Conservation (phyloP, 1,284 basidiomycete species). For the Boletus sp. region DNA sequence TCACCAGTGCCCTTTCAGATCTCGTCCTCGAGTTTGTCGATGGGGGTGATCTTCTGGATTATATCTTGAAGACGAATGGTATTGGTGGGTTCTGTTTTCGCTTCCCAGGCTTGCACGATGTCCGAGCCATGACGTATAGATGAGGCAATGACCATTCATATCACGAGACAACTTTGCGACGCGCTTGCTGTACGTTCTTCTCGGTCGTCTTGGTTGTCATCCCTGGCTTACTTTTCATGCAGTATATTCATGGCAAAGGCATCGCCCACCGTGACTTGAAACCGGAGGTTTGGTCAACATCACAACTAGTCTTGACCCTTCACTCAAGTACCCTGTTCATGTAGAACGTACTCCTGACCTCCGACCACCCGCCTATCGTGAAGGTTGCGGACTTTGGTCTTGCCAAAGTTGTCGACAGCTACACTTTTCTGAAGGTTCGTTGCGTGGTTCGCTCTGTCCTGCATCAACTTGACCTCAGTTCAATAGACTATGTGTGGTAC, state of each 20-base stretch:
- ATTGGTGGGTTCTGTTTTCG: constrained; percentile 48
- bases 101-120: not conserved
- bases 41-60: constrained; percentile 88
- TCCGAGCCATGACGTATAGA: constrained; percentile 36
- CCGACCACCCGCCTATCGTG: constrained; percentile 58
- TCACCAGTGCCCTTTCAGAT: constrained; percentile 40
- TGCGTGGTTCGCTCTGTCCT: not conserved
- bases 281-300: constrained; percentile 60
- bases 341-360: constrained; percentile 74
- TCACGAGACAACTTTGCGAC: constrained; percentile 74
- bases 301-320: not conserved
- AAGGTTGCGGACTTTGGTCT: constrained; percentile 94
- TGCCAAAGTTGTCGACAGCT: constrained; percentile 79
- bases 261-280: constrained; percentile 92
- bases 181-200: constrained; percentile 56
- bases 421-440: constrained; percentile 67
- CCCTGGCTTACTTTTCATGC: constrained; percentile 6
- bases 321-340: constrained; percentile 1
- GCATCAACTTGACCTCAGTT: constrained; percentile 9
- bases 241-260: constrained; percentile 75
- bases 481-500: constrained; percentile 85
- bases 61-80: constrained; percentile 60
- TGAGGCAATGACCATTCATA: constrained; percentile 56
- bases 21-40: constrained; percentile 78
- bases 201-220: not conserved